Conservation (phyloP, 2,329 filamentous ascomycete species). For the Neonectria ditissima region DNA sequence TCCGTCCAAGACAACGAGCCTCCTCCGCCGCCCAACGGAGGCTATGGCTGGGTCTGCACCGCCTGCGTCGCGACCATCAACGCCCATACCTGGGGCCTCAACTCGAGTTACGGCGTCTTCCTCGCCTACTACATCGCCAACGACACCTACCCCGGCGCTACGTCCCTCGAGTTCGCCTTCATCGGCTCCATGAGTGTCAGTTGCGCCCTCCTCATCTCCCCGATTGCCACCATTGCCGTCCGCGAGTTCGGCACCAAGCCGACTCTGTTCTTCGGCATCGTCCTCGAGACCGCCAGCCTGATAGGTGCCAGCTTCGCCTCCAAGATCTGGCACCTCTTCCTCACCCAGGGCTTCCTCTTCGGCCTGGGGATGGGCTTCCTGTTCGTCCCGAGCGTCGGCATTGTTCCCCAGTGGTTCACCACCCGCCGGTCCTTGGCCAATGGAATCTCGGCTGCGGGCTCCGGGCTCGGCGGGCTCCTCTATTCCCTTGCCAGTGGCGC, state of each 20-base stretch:
- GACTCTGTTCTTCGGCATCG: constrained; percentile 73
- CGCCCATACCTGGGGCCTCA: constrained; percentile 81
- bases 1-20: constrained; percentile 33
- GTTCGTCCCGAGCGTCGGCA: constrained; percentile 75
- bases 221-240: constrained; percentile 72
- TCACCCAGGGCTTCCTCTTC: constrained; percentile 80
- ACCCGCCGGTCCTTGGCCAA: constrained; percentile 77
- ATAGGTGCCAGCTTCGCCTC: constrained; percentile 77
- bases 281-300: constrained; percentile 73
- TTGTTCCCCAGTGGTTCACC: constrained; percentile 81
- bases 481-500: constrained; percentile 76
- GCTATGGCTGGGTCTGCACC: constrained; percentile 64
- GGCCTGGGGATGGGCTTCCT: constrained; percentile 83
- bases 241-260: constrained; percentile 71
- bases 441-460: constrained; percentile 75
- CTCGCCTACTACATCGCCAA: constrained; percentile 68
- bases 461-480: constrained; percentile 78
- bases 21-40: constrained; percentile 65
- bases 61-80: constrained; percentile 64
- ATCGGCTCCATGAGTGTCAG: constrained; percentile 64
- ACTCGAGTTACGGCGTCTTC: constrained; percentile 64
- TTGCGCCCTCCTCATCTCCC: constrained; percentile 73
- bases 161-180: constrained; percentile 78
- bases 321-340: constrained; percentile 80
- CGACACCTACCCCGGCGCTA: constrained; percentile 71